Evolutionary conservation across 2,329 filamentous ascomycete genomes (phyloP), one percentile per base, ranked within the genome.

Genomic region (Didymosphaeria variabile): DNA sequence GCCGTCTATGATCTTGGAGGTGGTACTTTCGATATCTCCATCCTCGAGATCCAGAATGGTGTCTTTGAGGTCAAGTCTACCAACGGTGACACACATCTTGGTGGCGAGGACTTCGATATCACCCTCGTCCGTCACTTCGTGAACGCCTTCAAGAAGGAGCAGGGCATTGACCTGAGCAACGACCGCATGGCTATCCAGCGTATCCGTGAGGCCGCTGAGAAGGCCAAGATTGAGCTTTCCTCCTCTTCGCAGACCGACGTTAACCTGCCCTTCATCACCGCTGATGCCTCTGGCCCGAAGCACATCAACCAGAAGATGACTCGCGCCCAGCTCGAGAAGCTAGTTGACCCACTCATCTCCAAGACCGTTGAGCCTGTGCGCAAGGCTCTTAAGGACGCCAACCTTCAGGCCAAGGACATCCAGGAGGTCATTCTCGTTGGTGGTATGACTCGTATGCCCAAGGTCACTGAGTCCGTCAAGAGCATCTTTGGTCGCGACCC

Each of bases 401-500:
- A 90, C 82, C 88, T 98, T 50, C 86, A 92, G 81, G 88, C 94
- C 72, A 96, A 93, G 85, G 94, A 97, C 65, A 96, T 98, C 79
- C 92, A 97, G 83, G 94, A 98, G 79, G 92, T 98, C 72, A 97
- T 98, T 80, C 90, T 98, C 46, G 94, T 98, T 58, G 94, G 94
- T 89, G 94, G 94, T 84, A 97, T 97, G 94, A 97, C 94, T 74
- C 94, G 94, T 85, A 98, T 98, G 94, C 94, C 94, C 80, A 97
- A 97, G 91, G 94, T 98, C 70, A 87, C 88, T 66, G 93, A 97
- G 85, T 95, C 93, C 47, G 94, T 97, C 81, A 97, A 97, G 91
- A 89, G 85, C 85, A 94, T 97, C 80, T 98, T 98, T 81, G 94
- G 94, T 70, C 94, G 94, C 79, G 94, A 97, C 59, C 93, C 94